Conservation (phyloP, 1,139 yeast genomes). For the Pichia sp. region DNA sequence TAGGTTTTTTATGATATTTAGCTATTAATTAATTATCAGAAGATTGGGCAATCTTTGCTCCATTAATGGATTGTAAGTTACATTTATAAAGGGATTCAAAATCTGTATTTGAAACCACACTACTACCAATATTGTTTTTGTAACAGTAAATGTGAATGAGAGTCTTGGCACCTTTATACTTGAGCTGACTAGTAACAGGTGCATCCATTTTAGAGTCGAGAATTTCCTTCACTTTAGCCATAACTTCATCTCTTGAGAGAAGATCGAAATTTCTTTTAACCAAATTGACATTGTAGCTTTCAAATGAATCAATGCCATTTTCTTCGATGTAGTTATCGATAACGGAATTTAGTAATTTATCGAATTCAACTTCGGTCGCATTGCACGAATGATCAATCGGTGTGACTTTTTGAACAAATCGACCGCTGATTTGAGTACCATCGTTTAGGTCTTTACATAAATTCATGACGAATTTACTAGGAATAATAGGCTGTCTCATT, state of each 20-base stretch:
- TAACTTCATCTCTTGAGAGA: slow-evolving; percentile 49
- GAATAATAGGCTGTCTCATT: slow-evolving; percentile 68
- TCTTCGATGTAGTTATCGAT: not conserved
- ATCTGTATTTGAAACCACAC: slow-evolving; percentile 52
- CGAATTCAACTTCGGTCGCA: slow-evolving; percentile 61
- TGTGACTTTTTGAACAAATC: slow-evolving; percentile 69
- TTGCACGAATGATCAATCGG: slow-evolving; percentile 75
- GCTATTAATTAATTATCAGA: too few relatives aligned
- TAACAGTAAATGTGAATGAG: slow-evolving; percentile 80
- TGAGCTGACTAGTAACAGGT: slow-evolving; percentile 36
- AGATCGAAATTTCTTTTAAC: slow-evolving; percentile 71
- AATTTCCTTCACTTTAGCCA: slow-evolving; percentile 2
- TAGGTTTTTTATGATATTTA: too few relatives aligned
- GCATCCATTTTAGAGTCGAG: slow-evolving; percentile 1
- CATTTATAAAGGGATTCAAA: slow-evolving; percentile 48
- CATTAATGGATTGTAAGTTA: slow-evolving; percentile 59
- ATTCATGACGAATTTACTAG: slow-evolving; percentile 57
- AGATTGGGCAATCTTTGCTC: too few relatives aligned
- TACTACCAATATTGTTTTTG: slow-evolving; percentile 74
- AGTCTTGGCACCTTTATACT: slow-evolving; percentile 71
- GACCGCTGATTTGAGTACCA: slow-evolving; percentile 46
- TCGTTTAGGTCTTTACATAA: slow-evolving; percentile 55
- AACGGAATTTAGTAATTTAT: slow-evolving; percentile 36
- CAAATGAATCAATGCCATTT: slow-evolving; percentile 4
- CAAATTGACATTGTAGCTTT: slow-evolving; percentile 75